Evolutionary conservation across 2,329 filamentous ascomycete genomes (phyloP).

Genomic region (Colletotrichum somersetense): DNA sequence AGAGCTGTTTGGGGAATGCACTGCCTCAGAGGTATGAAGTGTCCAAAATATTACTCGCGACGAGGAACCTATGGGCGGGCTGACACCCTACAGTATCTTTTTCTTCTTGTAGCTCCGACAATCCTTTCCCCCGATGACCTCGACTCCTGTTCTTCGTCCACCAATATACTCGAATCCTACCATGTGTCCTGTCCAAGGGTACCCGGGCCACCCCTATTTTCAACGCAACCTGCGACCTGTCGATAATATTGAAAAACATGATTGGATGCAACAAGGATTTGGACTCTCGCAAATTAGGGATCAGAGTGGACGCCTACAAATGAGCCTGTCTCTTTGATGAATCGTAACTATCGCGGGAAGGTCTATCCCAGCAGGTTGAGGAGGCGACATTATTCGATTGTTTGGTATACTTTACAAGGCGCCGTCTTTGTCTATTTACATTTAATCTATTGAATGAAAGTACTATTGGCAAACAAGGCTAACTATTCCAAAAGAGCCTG

Average conservation of each 20-base stretch:
- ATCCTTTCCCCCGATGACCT: background rate
- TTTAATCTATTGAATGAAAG: no score
- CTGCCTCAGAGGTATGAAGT: slow-evolving; percentile 42
- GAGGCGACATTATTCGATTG: no score
- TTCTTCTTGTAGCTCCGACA: slow-evolving; percentile 2
- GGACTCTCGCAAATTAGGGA: background rate
- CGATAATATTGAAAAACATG: background rate
- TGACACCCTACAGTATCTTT: slow-evolving; percentile 1
- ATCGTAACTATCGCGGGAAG: background rate
- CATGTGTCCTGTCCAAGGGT: background rate
- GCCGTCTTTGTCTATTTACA: no score
- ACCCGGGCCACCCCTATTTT: background rate
- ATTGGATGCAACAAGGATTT: slow-evolving; percentile 3
- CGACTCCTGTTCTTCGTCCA: background rate
- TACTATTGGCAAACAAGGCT: no score
- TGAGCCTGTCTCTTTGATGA: background rate
- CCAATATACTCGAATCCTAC: background rate
- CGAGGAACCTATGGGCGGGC: background rate
- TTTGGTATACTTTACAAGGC: no score
- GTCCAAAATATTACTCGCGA: background rate
- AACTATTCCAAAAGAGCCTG: no score
- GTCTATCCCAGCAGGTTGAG: background rate
- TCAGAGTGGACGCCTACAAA: background rate
- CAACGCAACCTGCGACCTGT: background rate
- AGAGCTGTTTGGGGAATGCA: slow-evolving; percentile 43